Evolutionary conservation across 2,329 filamentous ascomycete species (phyloP), one percentile per base, ranked within the genome.

Genomic region (Pseudonectria foliicola): DNA sequence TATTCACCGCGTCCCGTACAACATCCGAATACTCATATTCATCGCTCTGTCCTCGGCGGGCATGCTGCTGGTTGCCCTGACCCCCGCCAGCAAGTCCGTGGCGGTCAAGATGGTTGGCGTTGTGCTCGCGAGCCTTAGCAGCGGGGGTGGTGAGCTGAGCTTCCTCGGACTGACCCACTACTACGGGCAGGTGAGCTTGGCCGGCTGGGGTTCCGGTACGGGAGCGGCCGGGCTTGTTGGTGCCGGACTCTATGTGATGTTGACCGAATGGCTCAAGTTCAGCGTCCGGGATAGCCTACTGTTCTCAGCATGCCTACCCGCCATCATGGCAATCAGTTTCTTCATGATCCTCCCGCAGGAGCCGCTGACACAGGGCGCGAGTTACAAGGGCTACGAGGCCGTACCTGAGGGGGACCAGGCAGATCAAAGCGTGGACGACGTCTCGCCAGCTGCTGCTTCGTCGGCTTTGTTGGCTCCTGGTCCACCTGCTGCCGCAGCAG

Each of bases 101-200:
- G 70, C 74, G 1, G 70, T 77, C 30, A 94, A 94, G 61, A 75
- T 96, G 58, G 68, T 77, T 1, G 92, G 92, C 10, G 84, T 96
- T 13, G 75, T 88, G 26, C 65, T 96, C 31, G 87, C 89, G 2
- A 94, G 86, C 50, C 61, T 96, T 33, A 85, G 85, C 49, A 87
- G 82, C 43, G 92, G 92, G 12, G 85, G 74, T 13, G 92, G 92
- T 23, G 92, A 96, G 64, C 68, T 95, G 39, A 93, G 83, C 60
- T 95, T 96, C 55, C 66, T 98, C 6, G 84, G 87, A 1, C 63
- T 98, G 52, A 94, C 90, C 11, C 90, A 96, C 57, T 95, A 84
- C 64, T 96, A 96, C 53, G 92, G 90, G 0, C 80, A 78, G 7
- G 82, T 85, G 60, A 87, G 86, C 49, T 71, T 96, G 13, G 89